phyloP scores from a whole-genome alignment of 2,329 filamentous ascomycete genomes.

The Colletotrichum sublineola region DNA sequence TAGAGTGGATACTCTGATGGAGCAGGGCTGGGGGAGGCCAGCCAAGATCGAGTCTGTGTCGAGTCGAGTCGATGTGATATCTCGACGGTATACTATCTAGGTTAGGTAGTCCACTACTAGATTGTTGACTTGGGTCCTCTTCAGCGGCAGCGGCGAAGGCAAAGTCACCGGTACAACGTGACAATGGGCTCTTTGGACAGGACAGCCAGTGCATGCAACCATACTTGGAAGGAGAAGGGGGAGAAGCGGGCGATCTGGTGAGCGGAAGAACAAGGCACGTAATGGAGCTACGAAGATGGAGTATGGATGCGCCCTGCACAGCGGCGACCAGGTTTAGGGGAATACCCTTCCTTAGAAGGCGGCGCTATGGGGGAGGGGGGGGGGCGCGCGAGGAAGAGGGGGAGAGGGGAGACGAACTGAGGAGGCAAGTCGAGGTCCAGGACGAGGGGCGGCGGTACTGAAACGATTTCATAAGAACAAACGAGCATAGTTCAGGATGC shows the following conservation, averaged over 20 bases:
- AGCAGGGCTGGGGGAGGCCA: slow-evolving; percentile 47
- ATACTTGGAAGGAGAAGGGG: slow-evolving; percentile 64
- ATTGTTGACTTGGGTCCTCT: slow-evolving; percentile 51
- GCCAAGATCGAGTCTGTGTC: slow-evolving; percentile 46
- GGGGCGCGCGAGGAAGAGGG: slow-evolving; percentile 27
- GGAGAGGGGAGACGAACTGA: slow-evolving; percentile 1
- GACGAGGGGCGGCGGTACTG: slow-evolving; percentile 34
- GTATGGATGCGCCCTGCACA: slow-evolving; percentile 43
- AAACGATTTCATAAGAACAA: slow-evolving; percentile 43
- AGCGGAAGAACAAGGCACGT: slow-evolving; percentile 43
- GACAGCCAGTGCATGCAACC: slow-evolving; percentile 58
- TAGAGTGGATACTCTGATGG: slow-evolving; percentile 56
- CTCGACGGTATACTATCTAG: slow-evolving; percentile 26
- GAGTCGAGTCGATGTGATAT: slow-evolving; percentile 34
- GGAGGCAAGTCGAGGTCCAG: slow-evolving; percentile 35
- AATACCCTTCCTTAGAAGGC: slow-evolving; percentile 43
- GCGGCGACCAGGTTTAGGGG: slow-evolving; percentile 40
- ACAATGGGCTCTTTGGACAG: slow-evolving; percentile 34
- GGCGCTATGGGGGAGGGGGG: slow-evolving; percentile 41
- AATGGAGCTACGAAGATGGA: slow-evolving; percentile 44
- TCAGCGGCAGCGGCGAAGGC: slow-evolving; percentile 47
- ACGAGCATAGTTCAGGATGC: slow-evolving; percentile 33
- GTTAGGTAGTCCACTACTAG: slow-evolving; percentile 42
- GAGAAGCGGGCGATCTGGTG: slow-evolving; percentile 54
- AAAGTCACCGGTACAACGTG: slow-evolving; percentile 38